These are phyloP conservation scores for Mycena leptocephala DNA, from an alignment of 768 basidiomycete genomes.

Conservation along the genomic window DNA sequence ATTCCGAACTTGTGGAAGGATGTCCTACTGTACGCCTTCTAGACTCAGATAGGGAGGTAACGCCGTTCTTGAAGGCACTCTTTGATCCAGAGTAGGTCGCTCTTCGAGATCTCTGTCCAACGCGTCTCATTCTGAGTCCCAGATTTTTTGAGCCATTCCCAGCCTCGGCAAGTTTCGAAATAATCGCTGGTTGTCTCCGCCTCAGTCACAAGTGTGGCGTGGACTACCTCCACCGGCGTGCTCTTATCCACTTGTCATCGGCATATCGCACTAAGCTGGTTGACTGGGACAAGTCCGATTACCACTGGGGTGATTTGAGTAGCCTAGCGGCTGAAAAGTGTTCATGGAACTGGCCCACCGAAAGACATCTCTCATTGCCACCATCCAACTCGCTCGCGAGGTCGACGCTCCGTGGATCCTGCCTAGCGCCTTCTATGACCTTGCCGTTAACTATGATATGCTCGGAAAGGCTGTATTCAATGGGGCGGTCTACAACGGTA, in stretches of 20 bases:
- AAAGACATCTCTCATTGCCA: no score
- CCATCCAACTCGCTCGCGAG: constrained; percentile 22
- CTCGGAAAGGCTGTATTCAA: background rate
- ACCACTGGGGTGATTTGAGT: background rate
- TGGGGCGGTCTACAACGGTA: no score
- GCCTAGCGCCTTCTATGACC: constrained; percentile 10
- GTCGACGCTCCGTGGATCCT: constrained; percentile 24
- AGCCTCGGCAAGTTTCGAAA: no score
- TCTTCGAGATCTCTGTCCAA: no score
- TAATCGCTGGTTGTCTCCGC: no score
- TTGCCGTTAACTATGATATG: background rate
- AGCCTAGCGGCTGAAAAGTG: background rate
- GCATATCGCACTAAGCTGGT: background rate
- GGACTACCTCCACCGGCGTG: no score
- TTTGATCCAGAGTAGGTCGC: background rate
- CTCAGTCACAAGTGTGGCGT: no score
- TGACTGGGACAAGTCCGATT: no score
- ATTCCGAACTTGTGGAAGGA: no score
- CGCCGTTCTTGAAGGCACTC: background rate
- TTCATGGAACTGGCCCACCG: background rate
- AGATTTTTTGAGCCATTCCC: no score
- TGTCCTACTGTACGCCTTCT: background rate
- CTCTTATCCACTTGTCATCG: constrained; percentile 12
- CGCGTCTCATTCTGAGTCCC: no score
- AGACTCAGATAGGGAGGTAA: background rate